A percentile compares a stretch with the other conserved stretches of the same genome.
phyloP scores from a whole-genome alignment of 2,329 filamentous ascomycete genomes.

The Neospermospora avenae region DNA sequence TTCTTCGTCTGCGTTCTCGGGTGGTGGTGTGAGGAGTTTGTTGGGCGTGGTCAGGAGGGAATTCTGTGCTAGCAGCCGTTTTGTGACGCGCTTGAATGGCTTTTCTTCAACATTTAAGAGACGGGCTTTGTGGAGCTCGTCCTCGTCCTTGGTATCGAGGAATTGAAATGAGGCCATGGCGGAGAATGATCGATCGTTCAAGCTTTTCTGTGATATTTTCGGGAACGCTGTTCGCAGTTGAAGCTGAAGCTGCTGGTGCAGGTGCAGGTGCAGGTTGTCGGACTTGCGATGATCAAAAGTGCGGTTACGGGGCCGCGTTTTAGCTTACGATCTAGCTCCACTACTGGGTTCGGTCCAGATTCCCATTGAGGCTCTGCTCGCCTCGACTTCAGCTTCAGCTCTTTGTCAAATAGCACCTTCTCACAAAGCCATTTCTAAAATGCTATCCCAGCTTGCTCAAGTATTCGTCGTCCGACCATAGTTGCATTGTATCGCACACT shows the following conservation, averaged over 20 bases:
- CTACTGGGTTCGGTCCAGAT: background rate
- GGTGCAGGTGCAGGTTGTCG: too few species aligned
- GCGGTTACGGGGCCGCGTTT: constrained; percentile 2
- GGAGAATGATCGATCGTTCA: background rate
- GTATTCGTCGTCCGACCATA: background rate
- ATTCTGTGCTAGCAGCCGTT: constrained; percentile 69
- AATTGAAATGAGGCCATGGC: constrained; percentile 60
- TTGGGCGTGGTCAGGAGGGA: constrained; percentile 57
- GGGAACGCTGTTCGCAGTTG: background rate
- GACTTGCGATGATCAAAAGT: background rate
- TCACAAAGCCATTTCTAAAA: background rate
- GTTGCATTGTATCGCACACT: background rate
- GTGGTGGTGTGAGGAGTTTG: constrained; percentile 63
- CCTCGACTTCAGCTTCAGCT: background rate
- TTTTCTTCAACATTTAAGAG: constrained; percentile 89
- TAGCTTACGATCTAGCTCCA: background rate
- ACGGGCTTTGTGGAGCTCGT: constrained; percentile 81
- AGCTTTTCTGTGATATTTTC: background rate
- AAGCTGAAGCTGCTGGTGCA: background rate
- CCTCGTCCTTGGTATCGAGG: constrained; percentile 72
- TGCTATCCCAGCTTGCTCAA: background rate
- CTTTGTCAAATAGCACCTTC: background rate
- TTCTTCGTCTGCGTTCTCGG: constrained; percentile 48
- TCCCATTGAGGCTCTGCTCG: background rate
- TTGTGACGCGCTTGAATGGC: constrained; percentile 84